Evolutionary conservation across 2,329 filamentous ascomycete species (phyloP).

Genomic region (Sarocladiaceae sp.): DNA sequence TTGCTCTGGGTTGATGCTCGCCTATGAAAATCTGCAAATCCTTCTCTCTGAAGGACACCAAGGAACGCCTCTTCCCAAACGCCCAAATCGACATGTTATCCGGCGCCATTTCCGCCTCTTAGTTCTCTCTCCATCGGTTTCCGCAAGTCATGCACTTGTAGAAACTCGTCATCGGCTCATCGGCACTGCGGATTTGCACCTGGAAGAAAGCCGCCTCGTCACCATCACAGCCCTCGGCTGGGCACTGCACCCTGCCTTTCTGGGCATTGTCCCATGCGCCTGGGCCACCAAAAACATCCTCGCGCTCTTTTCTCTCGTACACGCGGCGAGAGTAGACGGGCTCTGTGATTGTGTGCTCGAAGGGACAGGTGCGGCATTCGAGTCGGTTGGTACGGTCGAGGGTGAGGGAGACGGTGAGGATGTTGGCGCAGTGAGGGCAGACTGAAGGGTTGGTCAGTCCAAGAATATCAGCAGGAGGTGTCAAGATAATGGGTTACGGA

Average conservation of each 20-base stretch:
- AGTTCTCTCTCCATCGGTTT: constrained; percentile 62
- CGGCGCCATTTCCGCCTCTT: constrained; percentile 13
- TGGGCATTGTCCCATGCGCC: constrained; percentile 89
- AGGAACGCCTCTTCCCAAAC: neutral
- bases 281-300: constrained; percentile 83
- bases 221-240: constrained; percentile 72
- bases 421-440: constrained; percentile 79
- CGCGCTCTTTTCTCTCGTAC: constrained; percentile 80
- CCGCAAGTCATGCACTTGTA: constrained; percentile 73
- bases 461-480: neutral
- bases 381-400: constrained; percentile 67
- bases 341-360: constrained; percentile 75
- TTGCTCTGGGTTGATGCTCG: neutral
- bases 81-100: neutral
- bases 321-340: constrained; percentile 76
- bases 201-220: constrained; percentile 89
- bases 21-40: too few species aligned
- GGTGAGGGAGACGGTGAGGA: constrained; percentile 65
- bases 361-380: constrained; percentile 93
- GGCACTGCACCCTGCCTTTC: constrained; percentile 76
- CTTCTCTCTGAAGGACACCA: neutral
- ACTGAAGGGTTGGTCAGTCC: constrained; percentile 33
- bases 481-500: constrained; percentile 27
- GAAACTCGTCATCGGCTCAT: constrained; percentile 98
- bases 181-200: constrained; percentile 94